Conservation (phyloP, 208 protist genomes). For the Trypanosoma boissoni region DNA sequence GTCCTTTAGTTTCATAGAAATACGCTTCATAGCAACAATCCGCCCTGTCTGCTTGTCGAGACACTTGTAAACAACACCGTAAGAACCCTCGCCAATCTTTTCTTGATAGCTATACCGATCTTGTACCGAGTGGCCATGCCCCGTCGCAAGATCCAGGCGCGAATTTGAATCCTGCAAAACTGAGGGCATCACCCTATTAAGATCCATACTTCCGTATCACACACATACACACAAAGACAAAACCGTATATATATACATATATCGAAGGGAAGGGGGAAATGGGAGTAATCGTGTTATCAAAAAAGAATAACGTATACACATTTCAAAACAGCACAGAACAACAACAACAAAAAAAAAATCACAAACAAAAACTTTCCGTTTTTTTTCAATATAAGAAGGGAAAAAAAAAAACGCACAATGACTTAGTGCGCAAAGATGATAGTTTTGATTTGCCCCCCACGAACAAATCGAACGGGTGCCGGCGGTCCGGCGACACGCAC, state of each 20-base stretch:
- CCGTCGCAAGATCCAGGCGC: neutral
- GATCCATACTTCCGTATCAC: constrained; percentile 8
- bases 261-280: no score
- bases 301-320: neutral
- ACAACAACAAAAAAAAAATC: neutral
- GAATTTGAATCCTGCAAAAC: constrained; percentile 13
- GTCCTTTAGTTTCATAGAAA: constrained; percentile 67
- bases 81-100: constrained; percentile 97
- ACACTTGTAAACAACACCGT: constrained; percentile 97
- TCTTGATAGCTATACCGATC: constrained; percentile 83
- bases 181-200: neutral
- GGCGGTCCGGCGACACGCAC: constrained; percentile 12
- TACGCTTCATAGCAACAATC: constrained; percentile 83
- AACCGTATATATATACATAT: neutral
- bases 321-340: neutral
- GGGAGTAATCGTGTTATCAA: no score
- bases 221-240: neutral
- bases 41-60: constrained; percentile 58
- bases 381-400: neutral
- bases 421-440: constrained; percentile 20
- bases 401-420: constrained; percentile 10
- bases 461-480: constrained; percentile 44
- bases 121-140: constrained; percentile 2
- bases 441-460: constrained; percentile 43
- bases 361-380: neutral